Evolutionary conservation across 352 stramenopile species (phyloP).

Genomic region (Pythium periplocum): DNA sequence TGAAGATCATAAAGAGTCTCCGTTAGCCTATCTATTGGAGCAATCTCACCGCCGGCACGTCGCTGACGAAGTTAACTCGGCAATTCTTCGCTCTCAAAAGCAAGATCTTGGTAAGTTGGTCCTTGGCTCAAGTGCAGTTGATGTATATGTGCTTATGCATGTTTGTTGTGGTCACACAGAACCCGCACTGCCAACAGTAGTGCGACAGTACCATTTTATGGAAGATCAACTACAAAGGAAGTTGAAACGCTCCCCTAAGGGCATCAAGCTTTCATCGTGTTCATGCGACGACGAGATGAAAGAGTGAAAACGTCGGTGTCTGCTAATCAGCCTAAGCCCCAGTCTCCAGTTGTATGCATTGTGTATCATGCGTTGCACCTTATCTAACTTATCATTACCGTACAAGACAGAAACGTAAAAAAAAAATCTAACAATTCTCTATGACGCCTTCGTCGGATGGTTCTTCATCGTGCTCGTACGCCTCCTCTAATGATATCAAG

Average conservation of each 20-base stretch:
- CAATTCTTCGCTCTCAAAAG: conserved; percentile 65
- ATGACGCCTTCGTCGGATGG: too few relatives aligned
- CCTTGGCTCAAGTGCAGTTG: background rate
- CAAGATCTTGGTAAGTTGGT: conserved; percentile 50
- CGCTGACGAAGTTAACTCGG: conserved; percentile 69
- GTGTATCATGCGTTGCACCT: background rate
- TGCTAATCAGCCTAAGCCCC: too few relatives aligned
- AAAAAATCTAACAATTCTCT: too few relatives aligned
- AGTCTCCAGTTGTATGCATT: too few relatives aligned
- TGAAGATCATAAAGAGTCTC: conserved; percentile 53
- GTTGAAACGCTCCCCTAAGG: conserved; percentile 41
- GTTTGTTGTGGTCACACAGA: conserved; percentile 25
- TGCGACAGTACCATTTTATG: conserved; percentile 75
- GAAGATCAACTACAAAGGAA: conserved; percentile 66
- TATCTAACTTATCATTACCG: conserved; percentile 30
- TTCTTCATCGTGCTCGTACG: conserved; percentile 33
- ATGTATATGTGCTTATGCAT: background rate
- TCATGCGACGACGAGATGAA: conserved; percentile 27
- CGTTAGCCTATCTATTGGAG: conserved; percentile 49
- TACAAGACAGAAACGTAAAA: too few relatives aligned
- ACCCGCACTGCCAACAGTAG: conserved; percentile 69
- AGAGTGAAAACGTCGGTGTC: conserved; percentile 3
- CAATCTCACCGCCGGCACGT: conserved; percentile 59
- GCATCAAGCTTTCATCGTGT: conserved; percentile 23
- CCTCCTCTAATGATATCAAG: conserved; percentile 39